These are phyloP conservation scores for Buxus sempervirens DNA, from an alignment of 164 flowering plant genomes.

Conservation along the genomic window DNA sequence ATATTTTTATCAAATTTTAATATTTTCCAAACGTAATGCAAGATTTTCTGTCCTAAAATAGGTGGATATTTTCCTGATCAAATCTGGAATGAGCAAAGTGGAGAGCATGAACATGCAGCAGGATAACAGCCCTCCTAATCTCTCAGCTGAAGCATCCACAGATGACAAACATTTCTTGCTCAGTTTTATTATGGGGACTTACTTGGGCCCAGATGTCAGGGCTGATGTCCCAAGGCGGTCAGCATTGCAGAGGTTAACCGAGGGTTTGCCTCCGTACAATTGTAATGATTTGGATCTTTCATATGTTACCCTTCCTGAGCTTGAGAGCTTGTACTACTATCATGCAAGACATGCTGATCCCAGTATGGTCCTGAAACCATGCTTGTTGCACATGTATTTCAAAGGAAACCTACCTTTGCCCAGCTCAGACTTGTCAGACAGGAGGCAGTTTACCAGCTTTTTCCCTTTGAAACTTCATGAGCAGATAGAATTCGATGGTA, in stretches of 20 bases:
- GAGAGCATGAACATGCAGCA: conserved; percentile 10
- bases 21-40: background rate
- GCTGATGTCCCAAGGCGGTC: conserved; percentile 21
- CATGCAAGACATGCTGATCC: conserved; percentile 15
- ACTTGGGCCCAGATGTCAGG: conserved; percentile 22
- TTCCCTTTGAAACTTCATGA: conserved; percentile 14
- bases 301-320: conserved; percentile 12
- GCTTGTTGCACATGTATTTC: conserved; percentile 10
- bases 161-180: conserved; percentile 18
- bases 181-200: conserved; percentile 19
- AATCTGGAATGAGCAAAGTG: background rate
- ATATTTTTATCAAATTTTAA: no score
- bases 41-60: background rate
- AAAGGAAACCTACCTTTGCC: conserved; percentile 6
- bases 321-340: conserved; percentile 18
- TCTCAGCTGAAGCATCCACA: conserved; percentile 10
- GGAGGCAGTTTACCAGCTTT: conserved; percentile 12
- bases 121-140: background rate
- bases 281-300: conserved; percentile 9
- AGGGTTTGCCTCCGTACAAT: conserved; percentile 15
- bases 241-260: conserved; percentile 15
- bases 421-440: background rate
- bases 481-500: conserved; percentile 1
- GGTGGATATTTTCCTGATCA: background rate
- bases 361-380: conserved; percentile 6